These are phyloP conservation scores for Dioscorea alata DNA, from an alignment of 106 monocot genomes.

Conservation along the genomic window DNA sequence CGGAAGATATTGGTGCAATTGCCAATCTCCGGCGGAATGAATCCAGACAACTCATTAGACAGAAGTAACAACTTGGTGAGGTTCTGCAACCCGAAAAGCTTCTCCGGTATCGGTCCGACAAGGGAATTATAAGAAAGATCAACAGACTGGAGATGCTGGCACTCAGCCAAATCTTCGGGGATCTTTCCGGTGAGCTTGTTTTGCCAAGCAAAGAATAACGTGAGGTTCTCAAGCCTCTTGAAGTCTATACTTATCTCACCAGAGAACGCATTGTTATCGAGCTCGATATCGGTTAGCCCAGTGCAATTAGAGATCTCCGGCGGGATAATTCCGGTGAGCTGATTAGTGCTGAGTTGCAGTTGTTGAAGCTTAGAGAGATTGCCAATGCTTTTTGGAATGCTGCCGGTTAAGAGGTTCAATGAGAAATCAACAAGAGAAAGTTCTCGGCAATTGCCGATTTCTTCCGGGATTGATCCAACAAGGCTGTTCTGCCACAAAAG, in stretches of 20 bases:
- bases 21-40: constrained; percentile 73
- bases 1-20: constrained; percentile 74
- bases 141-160: constrained; percentile 53
- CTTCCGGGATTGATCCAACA: constrained; percentile 64
- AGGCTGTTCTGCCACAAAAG: constrained; percentile 87
- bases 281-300: constrained; percentile 51
- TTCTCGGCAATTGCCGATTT: constrained; percentile 55
- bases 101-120: constrained; percentile 59
- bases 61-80: constrained; percentile 79
- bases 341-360: constrained; percentile 77
- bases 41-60: constrained; percentile 73
- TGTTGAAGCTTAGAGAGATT: constrained; percentile 50
- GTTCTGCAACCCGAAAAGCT: constrained; percentile 63
- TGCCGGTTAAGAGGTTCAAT: constrained; percentile 54
- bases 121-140: constrained; percentile 92
- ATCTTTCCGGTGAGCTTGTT: constrained; percentile 71
- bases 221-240: constrained; percentile 37
- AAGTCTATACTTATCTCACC: constrained; percentile 74
- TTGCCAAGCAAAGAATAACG: constrained; percentile 88
- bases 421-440: constrained; percentile 70
- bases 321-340: constrained; percentile 62
- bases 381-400: constrained; percentile 60
- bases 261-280: constrained; percentile 84
- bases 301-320: constrained; percentile 61
- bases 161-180: constrained; percentile 53